phyloP scores from a whole-genome alignment of 768 basidiomycete species.

The Tremella fuciformis region DNA sequence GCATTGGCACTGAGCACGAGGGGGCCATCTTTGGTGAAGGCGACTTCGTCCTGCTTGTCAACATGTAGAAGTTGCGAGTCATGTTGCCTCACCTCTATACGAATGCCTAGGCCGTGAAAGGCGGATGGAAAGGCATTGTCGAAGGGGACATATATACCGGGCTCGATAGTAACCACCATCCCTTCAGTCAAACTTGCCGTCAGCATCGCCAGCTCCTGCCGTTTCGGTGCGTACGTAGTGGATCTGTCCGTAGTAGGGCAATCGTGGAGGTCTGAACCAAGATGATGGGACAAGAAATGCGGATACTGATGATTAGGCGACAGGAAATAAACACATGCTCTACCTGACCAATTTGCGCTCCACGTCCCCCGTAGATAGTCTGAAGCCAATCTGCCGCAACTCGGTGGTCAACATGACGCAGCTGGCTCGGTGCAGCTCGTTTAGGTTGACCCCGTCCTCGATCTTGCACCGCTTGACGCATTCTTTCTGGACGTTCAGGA shows the following conservation, averaged over 20 bases:
- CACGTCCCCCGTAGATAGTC: slow-evolving; percentile 62
- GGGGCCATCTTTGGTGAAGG: slow-evolving; percentile 45
- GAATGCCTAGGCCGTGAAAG: slow-evolving; percentile 86
- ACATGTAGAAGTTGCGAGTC: slow-evolving; percentile 13
- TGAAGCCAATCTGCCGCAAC: slow-evolving; percentile 73
- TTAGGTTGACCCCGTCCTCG: slow-evolving; percentile 60
- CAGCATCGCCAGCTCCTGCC: too few species aligned
- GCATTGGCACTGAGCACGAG: slow-evolving; percentile 46
- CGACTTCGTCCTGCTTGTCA: slow-evolving; percentile 44
- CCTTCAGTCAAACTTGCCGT: slow-evolving; percentile 63
- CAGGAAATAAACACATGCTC: neutral
- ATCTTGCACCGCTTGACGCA: slow-evolving; percentile 53
- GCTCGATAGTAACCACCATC: slow-evolving; percentile 87
- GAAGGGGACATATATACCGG: slow-evolving; percentile 85
- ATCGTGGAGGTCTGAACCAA: slow-evolving; percentile 93
- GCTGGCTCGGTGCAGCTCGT: slow-evolving; percentile 71
- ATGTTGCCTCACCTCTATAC: slow-evolving; percentile 67
- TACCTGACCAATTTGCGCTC: slow-evolving; percentile 59
- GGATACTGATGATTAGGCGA: slow-evolving; percentile 64
- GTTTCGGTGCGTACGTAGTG: slow-evolving; percentile 42
- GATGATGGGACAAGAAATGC: slow-evolving; percentile 85
- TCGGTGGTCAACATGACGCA: slow-evolving; percentile 67
- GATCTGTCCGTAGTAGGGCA: slow-evolving; percentile 55
- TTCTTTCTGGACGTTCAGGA: slow-evolving; percentile 53
- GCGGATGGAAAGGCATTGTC: slow-evolving; percentile 72